phyloP scores from a whole-genome alignment of 306 rosid genomes.

The Cucurbita moschata region DNA sequence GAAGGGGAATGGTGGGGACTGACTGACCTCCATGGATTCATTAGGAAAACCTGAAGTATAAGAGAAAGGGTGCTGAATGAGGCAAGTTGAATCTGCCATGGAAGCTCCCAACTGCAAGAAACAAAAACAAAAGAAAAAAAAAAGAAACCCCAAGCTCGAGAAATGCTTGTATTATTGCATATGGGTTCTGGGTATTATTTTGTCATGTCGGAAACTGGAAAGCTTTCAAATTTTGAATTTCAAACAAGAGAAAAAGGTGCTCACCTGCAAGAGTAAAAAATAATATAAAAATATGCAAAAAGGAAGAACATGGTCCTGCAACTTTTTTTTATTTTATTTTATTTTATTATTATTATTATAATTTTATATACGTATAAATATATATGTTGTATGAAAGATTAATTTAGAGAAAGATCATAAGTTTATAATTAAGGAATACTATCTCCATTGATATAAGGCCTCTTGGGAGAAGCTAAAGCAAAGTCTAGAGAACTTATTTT shows the following conservation, averaged over 20 bases:
- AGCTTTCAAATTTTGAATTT: slow-evolving; percentile 6
- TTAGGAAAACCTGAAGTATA: slow-evolving; percentile 60
- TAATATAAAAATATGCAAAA: neutral
- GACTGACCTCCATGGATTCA: slow-evolving; percentile 64
- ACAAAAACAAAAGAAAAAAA: neutral
- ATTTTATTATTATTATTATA: too few species aligned
- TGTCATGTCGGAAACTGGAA: neutral
- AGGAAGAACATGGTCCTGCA: neutral
- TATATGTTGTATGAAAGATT: too few species aligned
- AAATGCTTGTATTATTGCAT: neutral
- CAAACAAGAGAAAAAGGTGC: slow-evolving; percentile 5
- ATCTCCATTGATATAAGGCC: too few species aligned
- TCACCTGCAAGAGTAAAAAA: neutral
- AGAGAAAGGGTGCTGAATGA: slow-evolving; percentile 79
- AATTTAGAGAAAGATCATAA: too few species aligned
- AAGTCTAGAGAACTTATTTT: too few species aligned
- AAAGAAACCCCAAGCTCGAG: neutral
- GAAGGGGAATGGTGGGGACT: neutral
- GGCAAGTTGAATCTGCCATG: slow-evolving; percentile 88
- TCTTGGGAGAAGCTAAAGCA: too few species aligned
- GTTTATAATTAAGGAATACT: too few species aligned
- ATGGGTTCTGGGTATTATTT: slow-evolving; percentile 4
- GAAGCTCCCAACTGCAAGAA: neutral
- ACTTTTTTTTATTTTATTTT: neutral
- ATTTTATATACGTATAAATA: too few species aligned